phyloP scores from a whole-genome alignment of 148 eudicot species.

The Amaranthus hypochondriacus region DNA sequence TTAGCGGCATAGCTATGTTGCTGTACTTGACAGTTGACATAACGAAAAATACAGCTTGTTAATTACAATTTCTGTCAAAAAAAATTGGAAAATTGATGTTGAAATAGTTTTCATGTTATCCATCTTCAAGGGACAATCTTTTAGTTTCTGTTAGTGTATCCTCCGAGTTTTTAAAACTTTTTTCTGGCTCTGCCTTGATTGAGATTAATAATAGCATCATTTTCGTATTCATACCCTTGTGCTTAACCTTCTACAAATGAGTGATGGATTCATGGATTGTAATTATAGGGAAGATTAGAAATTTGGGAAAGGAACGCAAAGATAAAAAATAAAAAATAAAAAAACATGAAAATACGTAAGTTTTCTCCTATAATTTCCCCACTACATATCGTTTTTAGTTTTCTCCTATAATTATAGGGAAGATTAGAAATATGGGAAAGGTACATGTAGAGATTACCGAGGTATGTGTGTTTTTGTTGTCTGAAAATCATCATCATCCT shows the following conservation, averaged over 20 bases:
- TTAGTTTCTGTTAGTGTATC: not conserved
- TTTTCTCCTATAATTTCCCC: too few species aligned
- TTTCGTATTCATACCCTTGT: not conserved
- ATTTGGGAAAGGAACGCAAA: too few species aligned
- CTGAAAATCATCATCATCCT: too few species aligned
- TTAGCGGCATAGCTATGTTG: not conserved
- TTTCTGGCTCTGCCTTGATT: not conserved
- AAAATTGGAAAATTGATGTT: not conserved
- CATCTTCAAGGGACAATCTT: not conserved
- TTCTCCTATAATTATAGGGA: too few species aligned
- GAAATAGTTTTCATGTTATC: not conserved
- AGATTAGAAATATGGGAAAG: too few species aligned
- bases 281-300: too few species aligned
- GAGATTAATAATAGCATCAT: slow-evolving; percentile 3
- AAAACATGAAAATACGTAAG: too few species aligned
- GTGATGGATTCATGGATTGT: too few species aligned
- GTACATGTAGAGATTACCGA: too few species aligned
- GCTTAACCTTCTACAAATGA: not conserved
- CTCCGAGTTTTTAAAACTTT: not conserved
- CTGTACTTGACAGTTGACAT: not conserved
- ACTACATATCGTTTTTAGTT: too few species aligned
- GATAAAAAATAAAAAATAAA: too few species aligned
- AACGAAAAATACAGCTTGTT: not conserved
- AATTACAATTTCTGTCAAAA: not conserved
- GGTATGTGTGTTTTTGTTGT: too few species aligned